phyloP scores from a whole-genome alignment of 305 asterid genomes.

The Rubia peregrina region DNA sequence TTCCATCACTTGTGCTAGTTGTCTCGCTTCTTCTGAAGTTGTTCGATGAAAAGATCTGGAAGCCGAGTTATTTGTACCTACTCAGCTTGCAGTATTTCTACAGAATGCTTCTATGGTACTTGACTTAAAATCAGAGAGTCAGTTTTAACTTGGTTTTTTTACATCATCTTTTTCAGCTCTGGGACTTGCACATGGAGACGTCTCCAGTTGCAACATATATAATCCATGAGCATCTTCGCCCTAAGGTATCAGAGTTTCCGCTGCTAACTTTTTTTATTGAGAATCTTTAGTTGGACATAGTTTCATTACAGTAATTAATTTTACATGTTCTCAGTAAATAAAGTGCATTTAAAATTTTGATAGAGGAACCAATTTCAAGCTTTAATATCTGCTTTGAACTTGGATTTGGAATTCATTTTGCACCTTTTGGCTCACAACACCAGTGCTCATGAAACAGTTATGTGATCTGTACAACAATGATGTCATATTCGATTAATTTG shows the following conservation, averaged over 20 bases:
- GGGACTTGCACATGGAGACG: constrained; percentile 74
- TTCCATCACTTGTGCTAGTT: neutral
- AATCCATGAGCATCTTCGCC: constrained; percentile 74
- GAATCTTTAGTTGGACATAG: neutral
- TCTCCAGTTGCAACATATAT: constrained; percentile 62
- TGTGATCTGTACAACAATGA: constrained; percentile 67
- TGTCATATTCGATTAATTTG: constrained; percentile 78
- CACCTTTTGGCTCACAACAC: constrained; percentile 19
- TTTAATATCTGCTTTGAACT: neutral
- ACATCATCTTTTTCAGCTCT: constrained; percentile 39
- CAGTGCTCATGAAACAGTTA: constrained; percentile 41
- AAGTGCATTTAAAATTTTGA: too few species aligned
- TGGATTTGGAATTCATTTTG: neutral
- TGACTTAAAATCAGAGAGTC: neutral
- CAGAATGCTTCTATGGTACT: neutral
- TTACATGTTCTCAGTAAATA: neutral
- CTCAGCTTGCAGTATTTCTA: neutral
- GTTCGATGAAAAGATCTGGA: neutral
- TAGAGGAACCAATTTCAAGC: too few species aligned
- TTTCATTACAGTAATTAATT: neutral
- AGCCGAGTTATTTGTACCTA: neutral
- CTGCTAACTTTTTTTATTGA: neutral
- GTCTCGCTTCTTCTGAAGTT: neutral
- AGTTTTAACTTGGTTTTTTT: neutral
- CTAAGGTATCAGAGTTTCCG: constrained; percentile 46